phyloP scores from a whole-genome alignment of 2,329 filamentous ascomycete genomes.

The Clathrospora elynae region DNA sequence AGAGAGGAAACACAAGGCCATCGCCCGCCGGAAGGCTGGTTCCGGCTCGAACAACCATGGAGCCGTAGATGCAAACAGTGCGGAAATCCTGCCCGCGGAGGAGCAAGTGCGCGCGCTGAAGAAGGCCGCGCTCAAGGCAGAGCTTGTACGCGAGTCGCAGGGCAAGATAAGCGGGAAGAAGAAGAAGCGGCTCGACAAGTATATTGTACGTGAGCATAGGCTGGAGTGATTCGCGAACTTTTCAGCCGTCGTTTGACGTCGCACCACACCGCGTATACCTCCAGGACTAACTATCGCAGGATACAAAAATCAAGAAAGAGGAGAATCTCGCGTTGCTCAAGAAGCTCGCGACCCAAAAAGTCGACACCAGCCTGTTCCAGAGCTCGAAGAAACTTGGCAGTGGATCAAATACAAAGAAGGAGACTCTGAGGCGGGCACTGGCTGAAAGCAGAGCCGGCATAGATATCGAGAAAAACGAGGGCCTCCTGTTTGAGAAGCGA shows the following conservation, averaged over 20 bases:
- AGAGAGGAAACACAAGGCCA: conserved; percentile 65
- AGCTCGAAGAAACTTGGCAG: conserved; percentile 80
- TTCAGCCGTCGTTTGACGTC: neutral
- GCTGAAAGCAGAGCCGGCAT: conserved; percentile 68
- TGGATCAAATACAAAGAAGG: conserved; percentile 68
- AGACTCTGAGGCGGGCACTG: conserved; percentile 67
- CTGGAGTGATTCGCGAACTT: neutral
- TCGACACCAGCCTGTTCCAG: conserved; percentile 80
- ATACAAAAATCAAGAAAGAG: conserved; percentile 92
- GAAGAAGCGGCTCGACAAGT: conserved; percentile 70
- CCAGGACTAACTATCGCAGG: conserved; percentile 51
- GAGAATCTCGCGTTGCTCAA: conserved; percentile 84
- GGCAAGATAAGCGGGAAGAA: conserved; percentile 67
- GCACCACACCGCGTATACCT: neutral
- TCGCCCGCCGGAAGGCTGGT: conserved; percentile 62
- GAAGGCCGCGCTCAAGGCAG: conserved; percentile 58
- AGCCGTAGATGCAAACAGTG: conserved; percentile 60
- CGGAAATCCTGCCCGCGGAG: conserved; percentile 53
- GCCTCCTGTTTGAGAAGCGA: conserved; percentile 59
- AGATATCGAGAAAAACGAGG: conserved; percentile 59
- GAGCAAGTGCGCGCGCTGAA: conserved; percentile 61
- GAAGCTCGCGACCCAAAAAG: conserved; percentile 76
- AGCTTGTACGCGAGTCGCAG: conserved; percentile 59
- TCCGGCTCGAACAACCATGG: conserved; percentile 45
- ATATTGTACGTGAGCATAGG: conserved; percentile 57